Conservation (phyloP, 257 asterid genomes). For the Nemophila menziesii region DNA sequence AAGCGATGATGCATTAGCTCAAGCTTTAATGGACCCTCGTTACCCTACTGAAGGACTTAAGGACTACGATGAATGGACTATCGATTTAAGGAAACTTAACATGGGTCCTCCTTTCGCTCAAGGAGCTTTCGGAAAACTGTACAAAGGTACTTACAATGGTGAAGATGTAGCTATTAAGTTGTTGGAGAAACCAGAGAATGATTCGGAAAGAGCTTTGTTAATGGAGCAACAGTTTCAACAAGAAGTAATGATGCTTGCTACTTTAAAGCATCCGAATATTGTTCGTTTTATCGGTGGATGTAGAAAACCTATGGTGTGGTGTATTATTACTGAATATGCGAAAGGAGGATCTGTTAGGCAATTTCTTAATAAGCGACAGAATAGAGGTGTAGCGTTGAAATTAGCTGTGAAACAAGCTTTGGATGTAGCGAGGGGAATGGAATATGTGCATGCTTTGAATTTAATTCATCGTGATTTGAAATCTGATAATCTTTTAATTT, state of each 20-base stretch:
- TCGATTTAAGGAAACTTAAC: constrained; percentile 86
- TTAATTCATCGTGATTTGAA: constrained; percentile 90
- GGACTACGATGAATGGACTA: constrained; percentile 81
- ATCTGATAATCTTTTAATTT: constrained; percentile 85
- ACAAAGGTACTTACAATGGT: constrained; percentile 80
- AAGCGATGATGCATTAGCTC: constrained; percentile 83
- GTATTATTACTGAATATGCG: constrained; percentile 94
- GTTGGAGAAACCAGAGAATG: constrained; percentile 86
- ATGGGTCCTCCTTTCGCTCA: constrained; percentile 99
- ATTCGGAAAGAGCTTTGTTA: constrained; percentile 67
- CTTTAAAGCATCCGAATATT: constrained; percentile 78
- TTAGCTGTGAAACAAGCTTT: constrained; percentile 98
- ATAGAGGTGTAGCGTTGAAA: constrained; percentile 82
- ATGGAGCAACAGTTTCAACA: constrained; percentile 99
- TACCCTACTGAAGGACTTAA: constrained; percentile 84
- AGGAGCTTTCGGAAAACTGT: constrained; percentile 98
- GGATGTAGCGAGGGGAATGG: constrained; percentile 99
- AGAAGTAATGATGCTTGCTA: constrained; percentile 96
- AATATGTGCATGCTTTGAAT: constrained; percentile 80
- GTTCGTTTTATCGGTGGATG: constrained; percentile 93
- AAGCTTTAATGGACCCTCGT: constrained; percentile 80
- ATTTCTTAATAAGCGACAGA: constrained; percentile 72
- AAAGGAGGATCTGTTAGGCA: constrained; percentile 97
- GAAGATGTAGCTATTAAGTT: constrained; percentile 98
- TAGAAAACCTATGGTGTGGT: constrained; percentile 98